Evolutionary conservation across 2,329 filamentous ascomycete species (phyloP).

Genomic region (Anisogramma anomala): DNA sequence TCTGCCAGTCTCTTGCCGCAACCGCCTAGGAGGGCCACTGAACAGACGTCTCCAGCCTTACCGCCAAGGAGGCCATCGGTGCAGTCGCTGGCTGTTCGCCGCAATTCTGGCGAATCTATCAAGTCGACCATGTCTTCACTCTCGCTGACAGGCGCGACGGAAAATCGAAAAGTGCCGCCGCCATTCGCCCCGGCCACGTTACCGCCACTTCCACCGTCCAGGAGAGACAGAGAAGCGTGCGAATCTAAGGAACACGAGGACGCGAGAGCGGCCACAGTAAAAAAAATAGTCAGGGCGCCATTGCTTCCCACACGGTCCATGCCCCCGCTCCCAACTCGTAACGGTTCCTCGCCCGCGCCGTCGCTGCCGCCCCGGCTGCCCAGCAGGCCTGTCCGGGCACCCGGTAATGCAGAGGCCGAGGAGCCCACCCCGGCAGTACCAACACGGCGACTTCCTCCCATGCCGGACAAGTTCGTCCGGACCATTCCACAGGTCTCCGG

Average conservation of each 20-base stretch:
- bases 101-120: conserved; percentile 48
- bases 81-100: conserved; percentile 32
- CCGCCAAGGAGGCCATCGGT: conserved; percentile 38
- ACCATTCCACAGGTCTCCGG: conserved; percentile 22
- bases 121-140: conserved; percentile 41
- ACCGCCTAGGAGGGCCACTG: conserved; percentile 27
- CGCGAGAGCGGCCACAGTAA: conserved; percentile 19
- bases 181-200: conserved; percentile 44
- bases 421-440: conserved; percentile 31
- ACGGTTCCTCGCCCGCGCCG: conserved; percentile 23
- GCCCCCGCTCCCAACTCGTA: conserved; percentile 24
- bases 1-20: conserved; percentile 24
- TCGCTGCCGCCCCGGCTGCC: conserved; percentile 39
- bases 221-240: conserved; percentile 38
- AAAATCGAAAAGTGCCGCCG: conserved; percentile 43
- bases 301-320: conserved; percentile 28
- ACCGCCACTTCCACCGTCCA: conserved; percentile 44
- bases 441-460: conserved; percentile 29
- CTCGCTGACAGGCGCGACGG: conserved; percentile 37
- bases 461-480: conserved; percentile 22
- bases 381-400: conserved; percentile 32
- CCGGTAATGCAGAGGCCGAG: conserved; percentile 33
- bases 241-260: conserved; percentile 27
- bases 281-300: conserved; percentile 20
- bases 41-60: conserved; percentile 33